phyloP scores from a whole-genome alignment of 1,284 basidiomycete species.

The Cutaneotrichosporon mucoides region DNA sequence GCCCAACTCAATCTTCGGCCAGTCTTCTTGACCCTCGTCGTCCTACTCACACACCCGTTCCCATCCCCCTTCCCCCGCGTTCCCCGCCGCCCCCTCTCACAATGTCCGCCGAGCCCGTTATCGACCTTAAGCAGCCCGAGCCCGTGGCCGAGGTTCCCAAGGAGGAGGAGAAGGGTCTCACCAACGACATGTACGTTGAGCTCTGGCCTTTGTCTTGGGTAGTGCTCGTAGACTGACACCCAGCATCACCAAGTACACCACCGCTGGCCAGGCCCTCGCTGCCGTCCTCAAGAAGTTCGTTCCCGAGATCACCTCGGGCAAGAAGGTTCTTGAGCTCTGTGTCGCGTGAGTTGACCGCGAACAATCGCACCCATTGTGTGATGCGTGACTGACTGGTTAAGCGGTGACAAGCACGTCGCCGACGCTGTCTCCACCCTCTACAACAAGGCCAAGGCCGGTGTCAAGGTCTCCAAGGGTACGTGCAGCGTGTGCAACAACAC shows the following conservation, averaged over 20 bases:
- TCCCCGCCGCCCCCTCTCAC: not conserved
- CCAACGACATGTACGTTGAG: conserved; percentile 44
- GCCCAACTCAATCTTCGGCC: not conserved
- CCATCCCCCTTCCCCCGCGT: not conserved
- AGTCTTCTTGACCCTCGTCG: not conserved
- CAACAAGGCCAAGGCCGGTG: conserved; percentile 83
- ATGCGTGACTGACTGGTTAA: conserved; percentile 13
- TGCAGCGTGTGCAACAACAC: not conserved
- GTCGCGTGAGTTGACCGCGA: conserved; percentile 54
- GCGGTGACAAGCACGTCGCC: conserved; percentile 85
- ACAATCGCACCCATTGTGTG: not conserved
- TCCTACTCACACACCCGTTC: not conserved
- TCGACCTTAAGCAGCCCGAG: conserved; percentile 44
- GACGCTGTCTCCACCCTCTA: conserved; percentile 78
- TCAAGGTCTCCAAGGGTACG: conserved; percentile 78
- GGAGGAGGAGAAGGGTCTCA: conserved; percentile 46
- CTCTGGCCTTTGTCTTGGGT: not conserved
- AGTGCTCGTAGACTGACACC: conserved; percentile 4
- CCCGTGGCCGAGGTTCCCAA: conserved; percentile 34
- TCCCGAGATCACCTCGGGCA: conserved; percentile 70
- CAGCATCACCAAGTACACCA: conserved; percentile 58
- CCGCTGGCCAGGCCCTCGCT: conserved; percentile 83
- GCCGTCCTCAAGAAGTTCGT: conserved; percentile 83
- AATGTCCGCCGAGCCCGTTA: conserved; percentile 27
- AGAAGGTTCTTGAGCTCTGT: conserved; percentile 80